Base-by-base conservation (phyloP, 805 yeast genomes). In the Saccharomyces paradoxus region DNA sequence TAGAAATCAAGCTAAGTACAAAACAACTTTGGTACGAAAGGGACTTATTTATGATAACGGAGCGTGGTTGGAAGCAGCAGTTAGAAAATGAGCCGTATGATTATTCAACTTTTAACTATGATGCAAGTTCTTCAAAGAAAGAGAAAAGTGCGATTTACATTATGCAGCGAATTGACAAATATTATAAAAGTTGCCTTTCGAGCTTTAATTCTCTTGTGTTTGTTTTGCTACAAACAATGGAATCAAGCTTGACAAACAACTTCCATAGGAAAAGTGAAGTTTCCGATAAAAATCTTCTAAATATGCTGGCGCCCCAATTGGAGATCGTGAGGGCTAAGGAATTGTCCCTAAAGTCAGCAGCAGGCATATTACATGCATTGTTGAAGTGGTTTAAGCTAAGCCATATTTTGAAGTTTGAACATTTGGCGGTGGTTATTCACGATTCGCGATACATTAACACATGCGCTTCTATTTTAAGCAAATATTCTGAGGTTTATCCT, bases 341-440 rank as follows among this genome's bases (percentile, higher is more conserved):
- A 60, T 70, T 81, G 2, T 73, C 84, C 1, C 63, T 85, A 51
- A 86, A 83, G 59, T 79, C 84, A 3, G 72, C 84, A 1, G 74
- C 85, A 0, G 79, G 80, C 1, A 77, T 82, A 1, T 53, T 89
- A 1, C 60, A 72, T 10, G 61, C 81, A 22, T 64, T 94, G 22
- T 65, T 85, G 32, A 79, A 78, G 61, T 91, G 97, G 97, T 85
- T 88, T 66, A 87, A 87, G 64, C 67, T 78, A 9, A 85, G 82
- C 48, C 97, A 94, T 66, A 73, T 89, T 1, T 67, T 91, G 58
- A 91, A 92, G 67, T 84, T 78, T 66, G 95, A 89, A 66, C 87
- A 84, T 61, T 71, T 92, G 13, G 69, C 86, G 6, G 79, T 87
- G 0, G 66, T 91, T 47, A 68, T 94, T 27, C 87, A 85, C 67